phyloP scores from a whole-genome alignment of 371 early-diverging fungal species.

The Haplosporangium sp. region DNA sequence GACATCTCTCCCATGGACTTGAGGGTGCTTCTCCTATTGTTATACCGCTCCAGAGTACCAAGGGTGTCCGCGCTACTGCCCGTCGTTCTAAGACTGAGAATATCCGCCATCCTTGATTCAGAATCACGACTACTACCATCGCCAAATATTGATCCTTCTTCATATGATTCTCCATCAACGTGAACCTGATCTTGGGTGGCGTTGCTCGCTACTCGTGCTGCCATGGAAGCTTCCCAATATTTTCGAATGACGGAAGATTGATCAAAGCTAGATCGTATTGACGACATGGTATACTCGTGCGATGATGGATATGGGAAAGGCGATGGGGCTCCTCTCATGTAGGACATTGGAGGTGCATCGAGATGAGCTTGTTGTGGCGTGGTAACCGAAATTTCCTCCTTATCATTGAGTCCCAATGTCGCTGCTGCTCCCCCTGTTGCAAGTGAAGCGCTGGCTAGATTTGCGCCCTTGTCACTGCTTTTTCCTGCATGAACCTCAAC shows the following conservation, averaged over 20 bases:
- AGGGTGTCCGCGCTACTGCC: conserved; percentile 10
- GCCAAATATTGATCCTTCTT: conserved; percentile 31
- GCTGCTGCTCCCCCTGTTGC: neutral
- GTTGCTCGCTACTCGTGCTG: conserved; percentile 30
- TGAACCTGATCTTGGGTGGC: neutral
- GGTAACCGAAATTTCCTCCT: neutral
- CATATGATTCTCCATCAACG: neutral
- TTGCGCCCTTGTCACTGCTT: neutral
- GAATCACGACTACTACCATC: conserved; percentile 29
- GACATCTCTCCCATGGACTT: conserved; percentile 23
- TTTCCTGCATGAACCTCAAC: neutral
- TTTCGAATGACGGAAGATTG: conserved; percentile 31
- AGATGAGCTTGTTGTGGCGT: neutral
- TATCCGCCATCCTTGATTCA: conserved; percentile 48
- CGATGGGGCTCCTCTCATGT: neutral
- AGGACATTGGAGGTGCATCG: neutral
- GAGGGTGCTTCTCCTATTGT: conserved; percentile 29
- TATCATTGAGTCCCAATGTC: neutral
- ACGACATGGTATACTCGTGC: conserved; percentile 19
- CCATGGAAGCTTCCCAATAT: conserved; percentile 46
- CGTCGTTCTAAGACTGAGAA: conserved; percentile 26
- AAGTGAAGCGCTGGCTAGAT: neutral
- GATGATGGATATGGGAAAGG: conserved; percentile 5
- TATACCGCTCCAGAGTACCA: conserved; percentile 14
- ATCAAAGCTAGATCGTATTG: conserved; percentile 20